phyloP scores from a whole-genome alignment of 805 yeast genomes.

The Hermanozyma aechmeae region DNA sequence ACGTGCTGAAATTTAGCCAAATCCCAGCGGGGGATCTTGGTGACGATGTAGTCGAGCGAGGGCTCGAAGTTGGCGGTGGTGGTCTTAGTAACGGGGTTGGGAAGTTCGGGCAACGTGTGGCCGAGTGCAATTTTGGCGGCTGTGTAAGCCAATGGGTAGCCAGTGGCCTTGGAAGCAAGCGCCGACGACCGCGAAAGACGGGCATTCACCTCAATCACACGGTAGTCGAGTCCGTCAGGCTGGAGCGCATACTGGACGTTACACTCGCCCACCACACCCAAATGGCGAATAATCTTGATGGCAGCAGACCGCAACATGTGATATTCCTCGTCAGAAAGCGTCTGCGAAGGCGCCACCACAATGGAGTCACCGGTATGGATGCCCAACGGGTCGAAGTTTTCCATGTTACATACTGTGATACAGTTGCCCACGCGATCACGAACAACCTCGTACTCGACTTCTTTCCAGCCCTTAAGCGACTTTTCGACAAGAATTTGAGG shows the following conservation, averaged over 20 bases:
- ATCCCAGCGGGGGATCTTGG: slow-evolving; percentile 99
- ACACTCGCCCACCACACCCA: slow-evolving; percentile 99
- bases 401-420: slow-evolving; percentile 98
- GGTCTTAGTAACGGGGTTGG: slow-evolving; percentile 93
- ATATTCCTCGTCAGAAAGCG: slow-evolving; percentile 92
- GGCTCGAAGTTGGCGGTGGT: slow-evolving; percentile 97
- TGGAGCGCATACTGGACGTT: slow-evolving; percentile 95
- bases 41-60: slow-evolving; percentile 90
- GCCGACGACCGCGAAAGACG: slow-evolving; percentile 96
- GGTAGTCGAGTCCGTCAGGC: slow-evolving; percentile 90
- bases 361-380: slow-evolving; percentile 98
- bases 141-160: slow-evolving; percentile 96
- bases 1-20: slow-evolving; percentile 91
- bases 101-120: slow-evolving; percentile 88
- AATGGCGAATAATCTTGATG: slow-evolving; percentile 91
- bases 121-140: slow-evolving; percentile 97
- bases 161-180: slow-evolving; percentile 96
- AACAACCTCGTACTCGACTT: slow-evolving; percentile 96
- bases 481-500: slow-evolving; percentile 96
- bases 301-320: slow-evolving; percentile 98
- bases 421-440: slow-evolving; percentile 95
- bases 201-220: slow-evolving; percentile 97
- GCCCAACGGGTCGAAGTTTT: slow-evolving; percentile 96
- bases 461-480: slow-evolving; percentile 98
- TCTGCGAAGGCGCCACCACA: slow-evolving; percentile 98